These are phyloP conservation scores for Pseudonitzschia multistriata DNA, from an alignment of 108 stramenopile species.

Conservation along the genomic window DNA sequence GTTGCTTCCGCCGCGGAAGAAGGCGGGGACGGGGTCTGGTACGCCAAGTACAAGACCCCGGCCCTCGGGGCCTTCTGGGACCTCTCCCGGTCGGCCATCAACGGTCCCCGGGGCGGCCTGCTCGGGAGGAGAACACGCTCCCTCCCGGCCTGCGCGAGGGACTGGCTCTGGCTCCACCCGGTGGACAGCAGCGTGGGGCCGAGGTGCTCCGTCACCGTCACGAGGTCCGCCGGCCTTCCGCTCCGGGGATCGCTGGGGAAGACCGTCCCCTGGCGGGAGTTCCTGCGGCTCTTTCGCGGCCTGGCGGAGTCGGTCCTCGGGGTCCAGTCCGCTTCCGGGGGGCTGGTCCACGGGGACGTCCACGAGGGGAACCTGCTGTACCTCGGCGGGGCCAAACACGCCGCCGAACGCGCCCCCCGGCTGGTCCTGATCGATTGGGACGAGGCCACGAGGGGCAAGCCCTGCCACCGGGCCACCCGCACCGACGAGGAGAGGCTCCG, in stretches of 20 bases:
- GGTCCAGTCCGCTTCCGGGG: not conserved
- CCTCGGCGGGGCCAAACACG: not conserved
- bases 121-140: not conserved
- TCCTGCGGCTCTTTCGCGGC: not conserved
- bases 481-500: conserved; percentile 2
- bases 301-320: not conserved
- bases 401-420: not conserved
- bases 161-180: conserved; percentile 10
- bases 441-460: conserved; percentile 16
- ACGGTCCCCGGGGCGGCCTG: not conserved
- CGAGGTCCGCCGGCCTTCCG: not conserved
- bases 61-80: conserved; percentile 6
- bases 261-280: not conserved
- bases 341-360: conserved; percentile 18
- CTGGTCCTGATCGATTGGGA: conserved; percentile 20
- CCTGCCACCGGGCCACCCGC: not conserved
- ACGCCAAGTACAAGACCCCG: conserved; percentile 11
- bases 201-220: not conserved
- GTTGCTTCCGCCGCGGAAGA: too few relatives aligned
- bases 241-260: not conserved
- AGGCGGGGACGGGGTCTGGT: conserved; percentile 2
- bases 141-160: not conserved
- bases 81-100: conserved; percentile 1
- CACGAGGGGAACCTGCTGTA: conserved; percentile 15
- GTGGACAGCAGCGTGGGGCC: not conserved